Conservation (phyloP, 495 filamentous ascomycete genomes). For the Trichoderma parareesei region DNA sequence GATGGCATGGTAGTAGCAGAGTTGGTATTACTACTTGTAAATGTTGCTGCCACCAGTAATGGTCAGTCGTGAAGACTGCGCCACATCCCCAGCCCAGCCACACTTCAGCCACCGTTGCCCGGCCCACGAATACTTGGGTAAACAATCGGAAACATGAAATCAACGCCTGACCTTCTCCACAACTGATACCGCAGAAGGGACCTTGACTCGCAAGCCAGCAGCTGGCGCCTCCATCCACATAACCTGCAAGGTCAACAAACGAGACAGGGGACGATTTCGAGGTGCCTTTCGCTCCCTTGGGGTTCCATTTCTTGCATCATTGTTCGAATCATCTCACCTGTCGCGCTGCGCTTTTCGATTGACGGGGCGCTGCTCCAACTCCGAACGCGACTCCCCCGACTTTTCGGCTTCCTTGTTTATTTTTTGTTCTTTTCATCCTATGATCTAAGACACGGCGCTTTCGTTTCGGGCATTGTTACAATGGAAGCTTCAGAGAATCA, state of each 20-base stretch:
- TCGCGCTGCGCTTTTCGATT: not conserved
- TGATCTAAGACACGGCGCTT: not conserved
- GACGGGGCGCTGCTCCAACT: conserved; percentile 2
- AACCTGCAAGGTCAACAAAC: not conserved
- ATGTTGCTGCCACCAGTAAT: too few relatives aligned
- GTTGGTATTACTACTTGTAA: too few relatives aligned
- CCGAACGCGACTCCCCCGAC: not conserved
- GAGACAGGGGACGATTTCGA: not conserved
- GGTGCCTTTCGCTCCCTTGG: not conserved
- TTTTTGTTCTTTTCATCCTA: not conserved
- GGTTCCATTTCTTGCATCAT: not conserved
- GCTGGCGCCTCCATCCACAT: not conserved
- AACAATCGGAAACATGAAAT: not conserved
- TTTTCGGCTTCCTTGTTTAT: not conserved
- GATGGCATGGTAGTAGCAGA: too few relatives aligned
- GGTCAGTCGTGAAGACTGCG: not conserved
- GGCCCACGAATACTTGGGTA: not conserved
- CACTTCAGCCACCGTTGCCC: conserved; percentile 4
- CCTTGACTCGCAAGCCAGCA: not conserved
- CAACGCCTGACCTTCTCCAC: not conserved
- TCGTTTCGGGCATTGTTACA: conserved; percentile 17
- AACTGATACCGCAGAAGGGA: not conserved
- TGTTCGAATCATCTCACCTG: not conserved
- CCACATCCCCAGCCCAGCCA: not conserved
- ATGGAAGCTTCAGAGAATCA: conserved; percentile 38